Evolutionary conservation across 2,329 filamentous ascomycete genomes (phyloP).

Genomic region (Sodiomyces alkalinus): DNA sequence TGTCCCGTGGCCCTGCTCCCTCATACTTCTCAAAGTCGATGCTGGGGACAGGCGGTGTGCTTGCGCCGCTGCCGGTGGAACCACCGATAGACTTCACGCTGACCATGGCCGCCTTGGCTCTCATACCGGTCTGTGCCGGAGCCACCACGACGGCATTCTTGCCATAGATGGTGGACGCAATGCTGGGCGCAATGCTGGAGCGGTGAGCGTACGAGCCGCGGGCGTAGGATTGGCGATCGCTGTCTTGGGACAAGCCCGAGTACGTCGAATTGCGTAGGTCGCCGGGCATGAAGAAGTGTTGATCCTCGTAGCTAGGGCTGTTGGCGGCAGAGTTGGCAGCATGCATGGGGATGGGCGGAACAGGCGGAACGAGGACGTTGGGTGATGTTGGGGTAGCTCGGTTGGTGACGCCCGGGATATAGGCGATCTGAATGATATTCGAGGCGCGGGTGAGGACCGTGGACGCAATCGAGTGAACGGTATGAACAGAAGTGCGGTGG

Average conservation of each 20-base stretch:
- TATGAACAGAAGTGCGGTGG: constrained; percentile 63
- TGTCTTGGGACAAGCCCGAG: constrained; percentile 55
- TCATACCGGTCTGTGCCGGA: constrained; percentile 74
- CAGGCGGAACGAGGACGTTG: constrained; percentile 69
- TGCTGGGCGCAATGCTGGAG: constrained; percentile 67
- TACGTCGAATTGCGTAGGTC: constrained; percentile 86
- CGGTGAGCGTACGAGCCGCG: constrained; percentile 43
- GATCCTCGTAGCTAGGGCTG: constrained; percentile 50
- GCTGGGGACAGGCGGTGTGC: constrained; percentile 55
- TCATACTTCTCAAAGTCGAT: constrained; percentile 52
- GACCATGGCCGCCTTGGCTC: constrained; percentile 82
- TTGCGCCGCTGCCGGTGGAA: constrained; percentile 34
- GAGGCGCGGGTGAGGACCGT: constrained; percentile 91
- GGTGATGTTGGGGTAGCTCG: constrained; percentile 74
- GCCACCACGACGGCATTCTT: constrained; percentile 73
- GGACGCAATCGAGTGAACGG: constrained; percentile 84
- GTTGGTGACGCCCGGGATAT: constrained; percentile 94
- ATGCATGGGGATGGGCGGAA: constrained; percentile 73
- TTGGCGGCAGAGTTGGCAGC: constrained; percentile 34
- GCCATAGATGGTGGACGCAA: constrained; percentile 87
- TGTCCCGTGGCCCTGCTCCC: constrained; percentile 28
- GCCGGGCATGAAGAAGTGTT: constrained; percentile 86
- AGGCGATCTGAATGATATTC: constrained; percentile 98
- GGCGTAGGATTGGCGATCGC: constrained; percentile 46
- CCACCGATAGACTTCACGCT: constrained; percentile 64